Base-by-base conservation (phyloP, 495 filamentous ascomycete genomes). In the Letharia columbiana region DNA sequence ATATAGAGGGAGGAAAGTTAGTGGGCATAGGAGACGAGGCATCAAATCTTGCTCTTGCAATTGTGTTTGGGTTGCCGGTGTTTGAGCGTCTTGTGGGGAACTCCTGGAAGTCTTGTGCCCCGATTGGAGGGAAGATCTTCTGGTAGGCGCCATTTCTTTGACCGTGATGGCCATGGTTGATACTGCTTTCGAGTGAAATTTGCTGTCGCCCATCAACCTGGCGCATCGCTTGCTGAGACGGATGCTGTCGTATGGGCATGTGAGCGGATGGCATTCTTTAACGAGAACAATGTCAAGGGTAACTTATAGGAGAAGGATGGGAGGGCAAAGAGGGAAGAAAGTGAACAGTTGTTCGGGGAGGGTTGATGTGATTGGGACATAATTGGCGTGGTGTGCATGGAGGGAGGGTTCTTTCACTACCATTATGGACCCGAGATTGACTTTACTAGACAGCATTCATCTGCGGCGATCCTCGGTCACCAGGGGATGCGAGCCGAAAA, bases 51-150 rank as follows among this genome's bases (percentile, higher is more conserved):
- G 62, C 35, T 41, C 61, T 45, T 44, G 61, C 17, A 20, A 44
- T 17, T 42, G 62, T 39, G 37, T 44, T 64, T 35, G 23, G 42
- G 42, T 52, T 64, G 52, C 40, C 54, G 33, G 54, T 61, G 62
- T 45, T 64, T 31, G 68, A 40, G 39, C 61, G 54, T 49, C 68
- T 45, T 12, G 65, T 62, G 52, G 68, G 68, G 50, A 60, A 65
- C 42, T 69, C 64, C 40, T 69, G 64, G 28, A 64, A 64, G 45
- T 70, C 65, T 45, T 66, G 59, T 28, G 42, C 57, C 40, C 68
- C 65, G 28, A 67, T 60, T 61, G 68, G 68, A 61, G 68, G 68
- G 9, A 70, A 63, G 13, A 67, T 67, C 49, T 67, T 70, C 15
- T 70, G 65, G 47, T 70, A 70, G 65, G 62, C 54, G 56, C 60